Evolutionary conservation across 306 rosid species (phyloP).

Genomic region (Cicer chorassanicum): DNA sequence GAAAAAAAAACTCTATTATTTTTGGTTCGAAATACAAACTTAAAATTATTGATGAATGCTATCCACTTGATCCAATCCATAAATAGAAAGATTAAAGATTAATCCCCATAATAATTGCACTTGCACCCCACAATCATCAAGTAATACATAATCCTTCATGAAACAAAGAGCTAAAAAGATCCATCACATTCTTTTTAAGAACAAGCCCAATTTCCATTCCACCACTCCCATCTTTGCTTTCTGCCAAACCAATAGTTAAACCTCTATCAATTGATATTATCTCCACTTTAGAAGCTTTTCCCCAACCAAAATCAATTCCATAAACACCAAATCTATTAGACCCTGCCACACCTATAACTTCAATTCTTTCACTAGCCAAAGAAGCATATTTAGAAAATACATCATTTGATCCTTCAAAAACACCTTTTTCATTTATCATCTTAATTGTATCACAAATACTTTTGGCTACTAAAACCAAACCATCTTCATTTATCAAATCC

Average conservation of each 20-base stretch:
- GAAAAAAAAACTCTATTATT: no score
- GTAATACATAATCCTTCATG: constrained; percentile 18
- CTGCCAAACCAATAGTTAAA: constrained; percentile 45
- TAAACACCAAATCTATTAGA: constrained; percentile 55
- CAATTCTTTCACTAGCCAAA: background rate
- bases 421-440: background rate
- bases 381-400: accelerated
- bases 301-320: constrained; percentile 60
- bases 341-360: constrained; percentile 45
- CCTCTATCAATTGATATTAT: constrained; percentile 38
- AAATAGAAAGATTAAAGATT: no score
- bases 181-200: constrained; percentile 26
- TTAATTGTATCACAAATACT: background rate
- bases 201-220: constrained; percentile 50
- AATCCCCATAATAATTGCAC: background rate
- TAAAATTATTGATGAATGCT: no score
- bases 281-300: constrained; percentile 54
- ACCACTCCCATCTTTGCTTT: constrained; percentile 39
- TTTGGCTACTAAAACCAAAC: constrained; percentile 16
- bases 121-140: background rate
- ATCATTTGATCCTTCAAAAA: background rate
- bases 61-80: no score
- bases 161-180: constrained; percentile 29
- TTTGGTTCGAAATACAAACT: no score
- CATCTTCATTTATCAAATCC: constrained; percentile 33